Conservation (phyloP, 768 basidiomycete genomes). For the Suillus tomentosus region DNA sequence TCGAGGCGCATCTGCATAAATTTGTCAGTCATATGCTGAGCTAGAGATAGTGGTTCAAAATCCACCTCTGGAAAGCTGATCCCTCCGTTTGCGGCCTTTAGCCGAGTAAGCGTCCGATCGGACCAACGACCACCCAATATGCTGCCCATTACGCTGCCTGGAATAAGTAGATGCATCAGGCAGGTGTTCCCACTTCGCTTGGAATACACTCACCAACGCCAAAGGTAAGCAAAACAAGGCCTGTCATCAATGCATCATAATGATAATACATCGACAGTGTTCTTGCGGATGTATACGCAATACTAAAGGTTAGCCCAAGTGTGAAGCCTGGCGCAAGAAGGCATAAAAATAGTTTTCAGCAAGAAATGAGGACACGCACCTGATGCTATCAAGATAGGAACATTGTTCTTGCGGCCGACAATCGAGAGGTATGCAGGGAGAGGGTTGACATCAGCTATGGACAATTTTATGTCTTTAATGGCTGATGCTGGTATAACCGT, state of each 20-base stretch:
- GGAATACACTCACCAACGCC: slow-evolving; percentile 53
- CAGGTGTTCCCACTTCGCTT: background rate
- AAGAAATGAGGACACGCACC: slow-evolving; percentile 20
- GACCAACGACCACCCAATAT: slow-evolving; percentile 61
- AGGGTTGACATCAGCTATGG: slow-evolving; percentile 73
- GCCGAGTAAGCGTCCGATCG: slow-evolving; percentile 45
- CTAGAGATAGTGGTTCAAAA: background rate
- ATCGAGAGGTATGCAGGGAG: slow-evolving; percentile 61
- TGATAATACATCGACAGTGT: slow-evolving; percentile 65
- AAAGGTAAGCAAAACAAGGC: slow-evolving; percentile 73
- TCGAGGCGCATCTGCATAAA: slow-evolving; percentile 63
- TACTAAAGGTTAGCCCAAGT: slow-evolving; percentile 70
- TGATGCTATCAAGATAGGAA: slow-evolving; percentile 51
- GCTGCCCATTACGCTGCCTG: slow-evolving; percentile 53
- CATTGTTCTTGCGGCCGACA: slow-evolving; percentile 64
- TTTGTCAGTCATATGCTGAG: background rate
- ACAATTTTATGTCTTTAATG: slow-evolving; percentile 46
- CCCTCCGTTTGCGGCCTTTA: slow-evolving; percentile 47
- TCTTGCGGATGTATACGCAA: slow-evolving; percentile 74
- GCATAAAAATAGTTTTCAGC: slow-evolving; percentile 2
- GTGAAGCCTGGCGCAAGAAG: slow-evolving; percentile 50
- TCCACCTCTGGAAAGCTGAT: slow-evolving; percentile 62
- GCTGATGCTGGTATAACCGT: slow-evolving; percentile 17
- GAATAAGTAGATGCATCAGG: background rate
- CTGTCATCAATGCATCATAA: slow-evolving; percentile 71